A percentile compares a stretch with the other conserved stretches of the same genome.
Conservation (phyloP, 2,329 filamentous ascomycete genomes). For the Fusarium brevicatenulatum region DNA sequence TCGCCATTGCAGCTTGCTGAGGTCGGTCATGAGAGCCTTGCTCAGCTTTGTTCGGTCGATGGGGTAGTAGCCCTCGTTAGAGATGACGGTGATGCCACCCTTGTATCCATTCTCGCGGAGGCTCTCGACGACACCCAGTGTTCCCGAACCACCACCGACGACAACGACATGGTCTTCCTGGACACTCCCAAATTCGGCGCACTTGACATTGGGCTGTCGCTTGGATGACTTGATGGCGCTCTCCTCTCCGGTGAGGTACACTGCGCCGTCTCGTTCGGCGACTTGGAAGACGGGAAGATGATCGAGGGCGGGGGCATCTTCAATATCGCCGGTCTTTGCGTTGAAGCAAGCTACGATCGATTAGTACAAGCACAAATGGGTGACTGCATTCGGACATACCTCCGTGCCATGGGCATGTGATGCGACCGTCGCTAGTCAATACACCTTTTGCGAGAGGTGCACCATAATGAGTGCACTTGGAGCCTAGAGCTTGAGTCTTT, state of each 20-base stretch:
- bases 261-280: slow-evolving; percentile 79
- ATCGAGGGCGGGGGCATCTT: slow-evolving; percentile 92
- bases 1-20: slow-evolving; percentile 80
- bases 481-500: slow-evolving; percentile 80
- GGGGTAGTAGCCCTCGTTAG: slow-evolving; percentile 84
- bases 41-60: slow-evolving; percentile 96
- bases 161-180: slow-evolving; percentile 78
- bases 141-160: slow-evolving; percentile 87
- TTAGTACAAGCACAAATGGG: slow-evolving; percentile 2
- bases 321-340: slow-evolving; percentile 87
- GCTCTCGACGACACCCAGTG: slow-evolving; percentile 82
- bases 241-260: slow-evolving; percentile 87
- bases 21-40: slow-evolving; percentile 88
- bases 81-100: slow-evolving; percentile 84
- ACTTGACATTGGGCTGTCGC: slow-evolving; percentile 78
- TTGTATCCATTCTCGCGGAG: slow-evolving; percentile 84
- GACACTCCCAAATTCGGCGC: slow-evolving; percentile 60
- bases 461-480: slow-evolving; percentile 92
- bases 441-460: slow-evolving; percentile 90
- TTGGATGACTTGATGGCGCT: slow-evolving; percentile 79
- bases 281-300: slow-evolving; percentile 85
- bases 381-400: slow-evolving; percentile 63
- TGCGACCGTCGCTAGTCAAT: slow-evolving; percentile 79
- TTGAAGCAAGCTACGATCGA: slow-evolving; percentile 83
- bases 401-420: slow-evolving; percentile 97